A percentile compares a stretch with the other conserved stretches of the same genome.
Conservation (phyloP, 805 yeast species). For the Martiniozyma abietophila region DNA sequence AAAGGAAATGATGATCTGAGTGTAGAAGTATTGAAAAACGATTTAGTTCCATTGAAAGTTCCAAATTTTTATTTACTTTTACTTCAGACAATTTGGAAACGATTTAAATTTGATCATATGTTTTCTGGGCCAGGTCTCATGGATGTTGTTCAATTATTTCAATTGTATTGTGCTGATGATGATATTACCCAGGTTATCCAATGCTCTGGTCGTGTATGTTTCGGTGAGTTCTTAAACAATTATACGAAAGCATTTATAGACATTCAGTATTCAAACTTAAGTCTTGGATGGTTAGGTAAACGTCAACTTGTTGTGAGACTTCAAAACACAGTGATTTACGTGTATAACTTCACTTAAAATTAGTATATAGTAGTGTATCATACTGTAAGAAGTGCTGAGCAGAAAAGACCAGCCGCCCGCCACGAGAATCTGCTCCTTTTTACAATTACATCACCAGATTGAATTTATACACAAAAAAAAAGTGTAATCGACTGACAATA, state of each 20-base stretch:
- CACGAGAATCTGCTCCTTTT: neutral
- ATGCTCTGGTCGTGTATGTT: slow-evolving; percentile 3
- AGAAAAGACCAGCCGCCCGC: no score
- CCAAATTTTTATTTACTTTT: slow-evolving; percentile 20
- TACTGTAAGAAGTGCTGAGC: no score
- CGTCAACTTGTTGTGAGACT: slow-evolving; percentile 17
- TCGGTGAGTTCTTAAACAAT: slow-evolving; percentile 17
- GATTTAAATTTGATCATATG: slow-evolving; percentile 1
- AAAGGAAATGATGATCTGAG: slow-evolving; percentile 2
- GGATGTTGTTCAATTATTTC: slow-evolving; percentile 1
- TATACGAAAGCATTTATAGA: slow-evolving; percentile 17
- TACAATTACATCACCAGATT: neutral
- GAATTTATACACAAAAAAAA: neutral
- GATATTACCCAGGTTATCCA: neutral
- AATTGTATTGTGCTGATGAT: neutral
- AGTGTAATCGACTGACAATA: no score
- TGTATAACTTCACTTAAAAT: slow-evolving; percentile 10
- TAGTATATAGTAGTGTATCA: neutral
- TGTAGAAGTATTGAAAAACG: slow-evolving; percentile 13
- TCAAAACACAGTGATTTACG: slow-evolving; percentile 17
- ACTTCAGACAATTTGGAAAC: slow-evolving; percentile 19
- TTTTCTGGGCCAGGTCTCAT: slow-evolving; percentile 4
- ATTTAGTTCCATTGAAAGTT: slow-evolving; percentile 19
- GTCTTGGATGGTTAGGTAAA: slow-evolving; percentile 18
- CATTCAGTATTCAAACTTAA: slow-evolving; percentile 12